phyloP scores from a whole-genome alignment of 768 basidiomycete species.

The Chiua virens region DNA sequence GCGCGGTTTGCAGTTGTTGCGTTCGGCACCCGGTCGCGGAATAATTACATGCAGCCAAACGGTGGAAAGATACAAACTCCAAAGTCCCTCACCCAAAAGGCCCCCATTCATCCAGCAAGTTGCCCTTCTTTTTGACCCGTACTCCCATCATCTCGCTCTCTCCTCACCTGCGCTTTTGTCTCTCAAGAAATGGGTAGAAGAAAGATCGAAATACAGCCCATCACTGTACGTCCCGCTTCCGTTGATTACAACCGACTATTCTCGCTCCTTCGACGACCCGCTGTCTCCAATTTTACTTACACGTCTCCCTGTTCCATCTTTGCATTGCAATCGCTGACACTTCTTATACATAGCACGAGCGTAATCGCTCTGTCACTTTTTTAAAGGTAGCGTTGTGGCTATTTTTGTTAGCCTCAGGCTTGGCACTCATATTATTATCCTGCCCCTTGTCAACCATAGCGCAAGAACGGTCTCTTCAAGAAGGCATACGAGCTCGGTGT shows the following conservation, averaged over 20 bases:
- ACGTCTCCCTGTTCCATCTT: slow-evolving; percentile 29
- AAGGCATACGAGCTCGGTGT: slow-evolving; percentile 92
- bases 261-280: slow-evolving; percentile 14
- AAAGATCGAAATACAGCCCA: slow-evolving; percentile 83
- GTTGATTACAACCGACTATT: slow-evolving; percentile 17
- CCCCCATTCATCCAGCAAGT: slow-evolving; percentile 30
- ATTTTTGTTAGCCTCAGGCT: slow-evolving; percentile 52
- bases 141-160: slow-evolving; percentile 22
- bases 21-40: slow-evolving; percentile 39
- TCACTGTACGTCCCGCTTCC: slow-evolving; percentile 54
- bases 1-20: slow-evolving; percentile 37
- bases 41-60: slow-evolving; percentile 36
- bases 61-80: slow-evolving; percentile 34
- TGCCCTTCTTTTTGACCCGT: slow-evolving; percentile 14
- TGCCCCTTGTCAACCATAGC: slow-evolving; percentile 42
- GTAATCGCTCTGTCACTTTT: slow-evolving; percentile 89
- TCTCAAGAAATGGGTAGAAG: slow-evolving; percentile 59
- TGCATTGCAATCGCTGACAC: slow-evolving; percentile 32
- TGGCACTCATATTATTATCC: slow-evolving; percentile 39
- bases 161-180: background rate
- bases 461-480: slow-evolving; percentile 89
- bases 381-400: slow-evolving; percentile 72
- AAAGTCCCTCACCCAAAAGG: slow-evolving; percentile 33
- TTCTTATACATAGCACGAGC: slow-evolving; percentile 73
- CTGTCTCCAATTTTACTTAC: slow-evolving; percentile 32